phyloP scores from a whole-genome alignment of 495 filamentous ascomycete genomes.

The Sordaria brevicollis region DNA sequence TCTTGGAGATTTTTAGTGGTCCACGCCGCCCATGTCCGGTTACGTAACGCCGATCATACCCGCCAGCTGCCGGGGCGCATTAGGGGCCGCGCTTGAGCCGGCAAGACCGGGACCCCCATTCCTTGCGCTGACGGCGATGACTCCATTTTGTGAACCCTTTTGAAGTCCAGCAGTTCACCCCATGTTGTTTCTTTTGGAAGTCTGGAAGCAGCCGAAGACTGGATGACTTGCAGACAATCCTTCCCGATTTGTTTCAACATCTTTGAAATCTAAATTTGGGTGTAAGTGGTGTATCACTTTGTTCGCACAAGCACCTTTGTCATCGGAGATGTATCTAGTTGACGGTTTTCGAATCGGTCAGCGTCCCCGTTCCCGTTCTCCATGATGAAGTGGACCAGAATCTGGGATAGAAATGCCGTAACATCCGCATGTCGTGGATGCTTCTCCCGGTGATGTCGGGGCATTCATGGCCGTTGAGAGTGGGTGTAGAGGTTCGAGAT shows the following conservation, averaged over 20 bases:
- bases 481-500: background rate
- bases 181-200: background rate
- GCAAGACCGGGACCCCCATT: background rate
- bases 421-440: background rate
- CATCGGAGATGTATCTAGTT: background rate
- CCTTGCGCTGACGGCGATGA: background rate
- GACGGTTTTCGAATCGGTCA: background rate
- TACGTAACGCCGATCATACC: conserved; percentile 14
- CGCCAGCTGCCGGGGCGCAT: conserved; percentile 1
- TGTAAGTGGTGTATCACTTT: background rate
- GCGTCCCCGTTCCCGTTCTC: background rate
- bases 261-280: background rate
- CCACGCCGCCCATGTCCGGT: conserved; percentile 3
- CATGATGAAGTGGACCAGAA: background rate
- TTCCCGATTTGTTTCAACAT: background rate
- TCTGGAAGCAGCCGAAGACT: background rate
- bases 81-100: background rate
- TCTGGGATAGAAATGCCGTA: background rate
- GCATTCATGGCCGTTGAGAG: background rate
- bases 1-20: conserved; percentile 1
- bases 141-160: background rate
- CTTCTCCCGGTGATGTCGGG: background rate
- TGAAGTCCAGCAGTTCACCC: background rate
- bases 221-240: background rate
- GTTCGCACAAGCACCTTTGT: background rate